These are phyloP conservation scores for Pyrenophora graminea DNA, from an alignment of 2,329 filamentous ascomycete genomes.

Conservation along the genomic window DNA sequence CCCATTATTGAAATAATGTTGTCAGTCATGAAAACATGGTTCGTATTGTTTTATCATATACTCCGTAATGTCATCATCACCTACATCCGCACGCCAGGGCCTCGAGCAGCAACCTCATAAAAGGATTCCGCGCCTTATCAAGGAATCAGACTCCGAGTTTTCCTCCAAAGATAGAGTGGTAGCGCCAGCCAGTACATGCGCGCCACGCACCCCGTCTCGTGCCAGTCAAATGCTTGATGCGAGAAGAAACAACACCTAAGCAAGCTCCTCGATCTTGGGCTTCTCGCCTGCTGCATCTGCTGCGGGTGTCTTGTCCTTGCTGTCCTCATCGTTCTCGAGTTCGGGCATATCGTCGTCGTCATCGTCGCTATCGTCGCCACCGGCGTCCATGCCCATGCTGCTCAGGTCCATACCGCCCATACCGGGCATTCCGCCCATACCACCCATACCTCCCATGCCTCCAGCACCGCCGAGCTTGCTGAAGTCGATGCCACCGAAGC, in stretches of 20 bases:
- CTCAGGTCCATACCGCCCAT: conserved; percentile 40
- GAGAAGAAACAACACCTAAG: conserved; percentile 22
- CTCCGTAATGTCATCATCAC: conserved; percentile 19
- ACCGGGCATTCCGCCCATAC: conserved; percentile 37
- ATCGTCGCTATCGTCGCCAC: conserved; percentile 54
- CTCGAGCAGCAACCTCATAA: conserved; percentile 4
- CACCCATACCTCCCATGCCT: conserved; percentile 49
- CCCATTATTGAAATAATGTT: not conserved
- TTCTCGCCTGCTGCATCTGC: conserved; percentile 40
- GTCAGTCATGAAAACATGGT: conserved; percentile 6
- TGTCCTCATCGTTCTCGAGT: conserved; percentile 54
- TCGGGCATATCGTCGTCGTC: conserved; percentile 78
- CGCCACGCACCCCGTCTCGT: conserved; percentile 6
- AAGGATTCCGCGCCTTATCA: conserved; percentile 1
- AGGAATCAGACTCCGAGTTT: conserved; percentile 8
- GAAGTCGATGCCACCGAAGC: conserved; percentile 90
- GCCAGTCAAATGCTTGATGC: conserved; percentile 17
- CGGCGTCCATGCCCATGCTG: conserved; percentile 31
- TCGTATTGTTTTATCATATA: conserved; percentile 22
- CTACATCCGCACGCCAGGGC: conserved; percentile 12
- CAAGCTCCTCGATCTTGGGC: conserved; percentile 55
- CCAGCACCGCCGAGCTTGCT: conserved; percentile 69
- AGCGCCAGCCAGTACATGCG: conserved; percentile 11
- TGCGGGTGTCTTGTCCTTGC: conserved; percentile 25
- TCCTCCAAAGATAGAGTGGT: conserved; percentile 9